Conservation (phyloP, 148 eudicot genomes). For the Rhododendron vialii region DNA sequence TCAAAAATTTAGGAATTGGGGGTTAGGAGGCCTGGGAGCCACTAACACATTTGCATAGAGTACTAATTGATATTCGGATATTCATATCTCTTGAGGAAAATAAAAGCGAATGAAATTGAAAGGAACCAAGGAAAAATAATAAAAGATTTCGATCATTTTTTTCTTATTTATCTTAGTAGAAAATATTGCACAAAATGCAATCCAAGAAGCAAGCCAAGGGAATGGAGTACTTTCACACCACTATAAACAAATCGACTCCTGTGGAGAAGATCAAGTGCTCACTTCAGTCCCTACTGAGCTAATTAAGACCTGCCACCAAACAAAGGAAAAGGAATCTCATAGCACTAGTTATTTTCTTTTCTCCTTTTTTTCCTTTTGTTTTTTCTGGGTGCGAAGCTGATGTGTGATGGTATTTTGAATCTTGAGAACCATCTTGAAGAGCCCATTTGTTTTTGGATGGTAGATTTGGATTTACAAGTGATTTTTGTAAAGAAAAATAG, state of each 20-base stretch:
- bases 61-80: too few relatives aligned
- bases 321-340: background rate
- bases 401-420: background rate
- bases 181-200: background rate
- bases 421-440: background rate
- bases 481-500: too few relatives aligned
- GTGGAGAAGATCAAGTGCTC: background rate
- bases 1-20: too few relatives aligned
- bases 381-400: background rate
- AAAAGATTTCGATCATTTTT: background rate
- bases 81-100: background rate
- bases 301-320: constrained; percentile 1
- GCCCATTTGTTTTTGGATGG: too few relatives aligned
- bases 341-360: background rate
- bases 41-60: too few relatives aligned
- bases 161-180: background rate
- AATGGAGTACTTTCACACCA: background rate
- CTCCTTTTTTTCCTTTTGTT: background rate
- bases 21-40: too few relatives aligned
- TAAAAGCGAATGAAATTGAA: too few relatives aligned
- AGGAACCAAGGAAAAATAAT: background rate
- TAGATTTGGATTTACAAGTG: too few relatives aligned
- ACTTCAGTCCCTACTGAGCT: background rate
- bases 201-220: background rate
- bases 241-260: background rate